A percentile compares a stretch with the other conserved stretches of the same genome.
Evolutionary conservation across 305 asterid genomes (phyloP).

Genomic region (Fraxinus albicans): DNA sequence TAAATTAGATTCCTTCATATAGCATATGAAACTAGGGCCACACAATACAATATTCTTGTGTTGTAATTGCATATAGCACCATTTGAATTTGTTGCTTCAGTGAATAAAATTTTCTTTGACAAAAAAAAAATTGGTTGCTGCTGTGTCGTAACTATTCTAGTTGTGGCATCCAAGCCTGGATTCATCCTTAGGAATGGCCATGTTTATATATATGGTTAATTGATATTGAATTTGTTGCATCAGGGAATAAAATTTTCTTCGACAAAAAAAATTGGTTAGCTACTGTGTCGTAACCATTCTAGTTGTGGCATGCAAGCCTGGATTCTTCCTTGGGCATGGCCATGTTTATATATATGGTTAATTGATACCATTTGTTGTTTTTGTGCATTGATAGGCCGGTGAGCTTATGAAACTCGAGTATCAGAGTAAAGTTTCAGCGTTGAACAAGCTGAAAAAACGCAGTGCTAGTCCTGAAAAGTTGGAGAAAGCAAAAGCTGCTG

Average conservation of each 20-base stretch:
- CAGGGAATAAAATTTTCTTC: background rate
- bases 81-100: background rate
- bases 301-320: background rate
- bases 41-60: background rate
- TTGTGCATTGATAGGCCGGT: constrained; percentile 55
- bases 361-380: constrained; percentile 8
- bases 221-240: background rate
- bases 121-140: background rate
- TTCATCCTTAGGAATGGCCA: background rate
- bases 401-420: constrained; percentile 93
- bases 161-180: background rate
- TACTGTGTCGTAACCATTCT: background rate
- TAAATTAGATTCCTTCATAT: background rate
- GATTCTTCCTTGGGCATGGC: background rate
- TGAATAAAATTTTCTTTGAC: background rate
- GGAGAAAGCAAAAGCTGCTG: constrained; percentile 96
- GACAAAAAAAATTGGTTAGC: background rate
- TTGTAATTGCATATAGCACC: background rate
- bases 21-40: background rate
- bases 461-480: constrained; percentile 73
- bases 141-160: background rate
- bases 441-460: constrained; percentile 81
- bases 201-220: background rate
- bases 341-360: background rate
- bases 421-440: constrained; percentile 68